These are phyloP conservation scores for Podaxis sp. DNA, from an alignment of 768 basidiomycete species.

Conservation along the genomic window DNA sequence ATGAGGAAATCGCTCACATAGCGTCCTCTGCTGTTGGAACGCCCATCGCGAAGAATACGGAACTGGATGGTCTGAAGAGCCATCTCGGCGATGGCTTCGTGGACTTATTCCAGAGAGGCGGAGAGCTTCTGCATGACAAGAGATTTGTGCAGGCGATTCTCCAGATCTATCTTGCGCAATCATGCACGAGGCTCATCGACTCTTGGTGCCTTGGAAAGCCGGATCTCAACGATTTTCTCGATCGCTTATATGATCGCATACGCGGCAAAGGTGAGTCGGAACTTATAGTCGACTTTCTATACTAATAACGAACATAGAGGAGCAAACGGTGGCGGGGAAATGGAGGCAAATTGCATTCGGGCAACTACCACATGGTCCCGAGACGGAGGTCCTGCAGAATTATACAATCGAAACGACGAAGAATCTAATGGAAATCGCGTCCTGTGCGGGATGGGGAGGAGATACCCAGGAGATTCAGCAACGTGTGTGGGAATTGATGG, in stretches of 20 bases:
- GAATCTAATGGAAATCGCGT: not conserved
- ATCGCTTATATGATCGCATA: conserved; percentile 22
- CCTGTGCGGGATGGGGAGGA: conserved; percentile 2
- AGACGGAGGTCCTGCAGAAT: not conserved
- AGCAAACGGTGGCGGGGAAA: conserved; percentile 35
- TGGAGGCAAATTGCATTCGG: conserved; percentile 50
- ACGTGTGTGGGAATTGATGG: not conserved
- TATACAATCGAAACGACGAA: not conserved
- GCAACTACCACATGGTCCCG: conserved; percentile 1
- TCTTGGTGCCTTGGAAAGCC: conserved; percentile 40
- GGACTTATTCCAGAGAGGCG: conserved; percentile 4
- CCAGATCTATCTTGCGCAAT: conserved; percentile 16
- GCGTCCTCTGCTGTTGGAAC: conserved; percentile 29
- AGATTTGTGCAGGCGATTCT: conserved; percentile 10
- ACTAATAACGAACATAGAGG: conserved; percentile 1
- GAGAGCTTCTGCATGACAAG: not conserved
- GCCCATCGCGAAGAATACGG: not conserved
- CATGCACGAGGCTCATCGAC: conserved; percentile 32
- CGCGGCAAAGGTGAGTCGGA: not conserved
- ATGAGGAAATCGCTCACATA: conserved; percentile 47
- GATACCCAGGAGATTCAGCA: not conserved
- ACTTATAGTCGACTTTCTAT: not conserved
- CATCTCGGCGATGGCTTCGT: conserved; percentile 18
- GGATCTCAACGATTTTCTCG: conserved; percentile 32
- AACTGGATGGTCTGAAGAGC: conserved; percentile 12